Conservation (phyloP, 2,329 filamentous ascomycete species). For the Diaporthe sp. region DNA sequence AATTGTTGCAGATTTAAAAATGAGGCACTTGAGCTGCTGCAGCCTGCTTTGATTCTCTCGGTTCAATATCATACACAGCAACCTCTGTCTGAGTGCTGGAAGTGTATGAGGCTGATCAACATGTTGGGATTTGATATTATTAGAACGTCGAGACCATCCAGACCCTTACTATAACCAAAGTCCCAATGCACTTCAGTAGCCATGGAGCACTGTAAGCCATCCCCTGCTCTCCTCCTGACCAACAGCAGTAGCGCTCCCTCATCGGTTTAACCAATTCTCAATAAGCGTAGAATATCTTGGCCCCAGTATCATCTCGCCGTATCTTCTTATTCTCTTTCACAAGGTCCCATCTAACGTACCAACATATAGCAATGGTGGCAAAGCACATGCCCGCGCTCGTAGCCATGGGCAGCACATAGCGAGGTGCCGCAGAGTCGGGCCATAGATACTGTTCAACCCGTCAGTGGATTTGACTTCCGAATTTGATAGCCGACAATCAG, state of each 20-base stretch:
- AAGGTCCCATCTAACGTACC: constrained; percentile 12
- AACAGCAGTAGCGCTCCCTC: neutral
- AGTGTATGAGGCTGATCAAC: neutral
- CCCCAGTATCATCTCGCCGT: neutral
- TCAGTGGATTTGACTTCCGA: too few relatives aligned
- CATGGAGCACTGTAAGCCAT: too few relatives aligned
- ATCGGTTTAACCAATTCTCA: neutral
- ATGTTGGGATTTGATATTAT: neutral
- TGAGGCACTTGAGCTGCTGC: neutral
- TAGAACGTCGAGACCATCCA: too few relatives aligned
- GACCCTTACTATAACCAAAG: neutral
- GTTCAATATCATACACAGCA: neutral
- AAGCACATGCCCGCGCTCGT: constrained; percentile 12
- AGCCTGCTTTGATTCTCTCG: neutral
- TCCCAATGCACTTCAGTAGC: too few relatives aligned
- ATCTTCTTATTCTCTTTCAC: constrained; percentile 20
- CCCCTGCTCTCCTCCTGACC: too few relatives aligned
- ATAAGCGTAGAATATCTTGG: constrained; percentile 20
- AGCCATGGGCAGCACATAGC: constrained; percentile 7
- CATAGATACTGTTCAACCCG: constrained; percentile 13
- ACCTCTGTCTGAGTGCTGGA: neutral
- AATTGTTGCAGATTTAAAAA: neutral
- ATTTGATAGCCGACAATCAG: too few relatives aligned
- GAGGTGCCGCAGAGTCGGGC: constrained; percentile 20
- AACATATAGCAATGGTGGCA: neutral